Percentiles rank a stretch among this genome's conserved stretches.
phyloP scores from a whole-genome alignment of 441 rosid genomes.

The Euphorbia celastroides region DNA sequence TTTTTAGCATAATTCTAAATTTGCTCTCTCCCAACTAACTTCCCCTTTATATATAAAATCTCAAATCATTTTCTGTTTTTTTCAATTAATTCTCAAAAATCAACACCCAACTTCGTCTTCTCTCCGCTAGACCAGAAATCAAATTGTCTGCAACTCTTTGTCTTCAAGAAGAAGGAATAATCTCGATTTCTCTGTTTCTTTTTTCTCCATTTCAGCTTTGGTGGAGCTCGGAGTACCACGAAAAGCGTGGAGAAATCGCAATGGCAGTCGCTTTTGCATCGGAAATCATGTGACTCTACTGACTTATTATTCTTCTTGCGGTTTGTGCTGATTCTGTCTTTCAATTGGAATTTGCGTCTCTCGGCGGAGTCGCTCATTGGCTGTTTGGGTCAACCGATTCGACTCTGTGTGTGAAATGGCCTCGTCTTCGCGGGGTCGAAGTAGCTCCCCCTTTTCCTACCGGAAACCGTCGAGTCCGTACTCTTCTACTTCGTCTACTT shows the following conservation, averaged over 20 bases:
- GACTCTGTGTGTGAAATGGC: constrained; percentile 45
- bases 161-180: constrained; percentile 59
- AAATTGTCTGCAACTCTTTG: constrained; percentile 18
- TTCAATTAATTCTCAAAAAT: constrained; percentile 1
- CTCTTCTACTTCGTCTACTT: constrained; percentile 70
- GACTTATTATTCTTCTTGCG: constrained; percentile 50
- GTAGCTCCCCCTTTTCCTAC: constrained; percentile 82
- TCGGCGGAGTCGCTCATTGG: constrained; percentile 31
- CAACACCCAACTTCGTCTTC: neutral
- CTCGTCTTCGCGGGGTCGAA: constrained; percentile 75
- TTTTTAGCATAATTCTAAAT: neutral
- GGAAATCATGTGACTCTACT: constrained; percentile 82
- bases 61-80: neutral
- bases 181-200: constrained; percentile 19
- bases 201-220: constrained; percentile 5
- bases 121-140: constrained; percentile 13
- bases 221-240: constrained; percentile 15
- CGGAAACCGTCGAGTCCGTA: constrained; percentile 68
- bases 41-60: no score
- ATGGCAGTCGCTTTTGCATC: constrained; percentile 42
- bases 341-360: constrained; percentile 8
- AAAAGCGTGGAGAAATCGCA: neutral
- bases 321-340: constrained; percentile 10
- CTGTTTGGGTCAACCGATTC: constrained; percentile 39
- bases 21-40: no score